Evolutionary conservation across 768 basidiomycete species (phyloP).

Genomic region (Leccinum disarticulatum): DNA sequence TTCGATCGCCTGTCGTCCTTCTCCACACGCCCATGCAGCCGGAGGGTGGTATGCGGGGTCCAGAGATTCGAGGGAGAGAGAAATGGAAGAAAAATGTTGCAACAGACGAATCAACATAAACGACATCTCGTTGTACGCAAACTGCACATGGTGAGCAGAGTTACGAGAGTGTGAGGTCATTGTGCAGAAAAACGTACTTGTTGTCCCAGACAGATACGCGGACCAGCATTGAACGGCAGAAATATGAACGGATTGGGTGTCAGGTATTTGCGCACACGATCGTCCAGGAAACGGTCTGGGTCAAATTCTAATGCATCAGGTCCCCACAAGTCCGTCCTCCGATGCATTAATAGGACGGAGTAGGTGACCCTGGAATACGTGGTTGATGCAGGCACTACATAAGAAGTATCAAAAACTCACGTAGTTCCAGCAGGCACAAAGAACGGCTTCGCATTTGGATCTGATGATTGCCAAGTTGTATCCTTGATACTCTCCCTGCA

Average conservation of each 20-base stretch:
- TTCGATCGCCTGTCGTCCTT: constrained; percentile 29
- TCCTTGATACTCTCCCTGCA: constrained; percentile 23
- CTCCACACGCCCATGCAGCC: constrained; percentile 23
- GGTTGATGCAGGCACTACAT: background rate
- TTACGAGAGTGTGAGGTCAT: background rate
- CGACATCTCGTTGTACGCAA: constrained; percentile 36
- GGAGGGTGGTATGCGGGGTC: constrained; percentile 28
- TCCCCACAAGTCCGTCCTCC: constrained; percentile 38
- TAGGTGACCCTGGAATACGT: constrained; percentile 23
- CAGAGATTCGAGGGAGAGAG: constrained; percentile 28
- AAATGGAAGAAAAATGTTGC: constrained; percentile 28
- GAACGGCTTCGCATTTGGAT: constrained; percentile 26
- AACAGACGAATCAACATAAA: constrained; percentile 33
- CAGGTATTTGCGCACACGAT: constrained; percentile 34
- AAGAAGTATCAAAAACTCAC: constrained; percentile 10
- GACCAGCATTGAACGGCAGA: constrained; percentile 43
- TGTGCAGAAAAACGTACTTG: constrained; percentile 26
- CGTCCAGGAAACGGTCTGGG: constrained; percentile 42
- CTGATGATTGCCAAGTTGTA: constrained; percentile 26
- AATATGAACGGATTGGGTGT: constrained; percentile 43
- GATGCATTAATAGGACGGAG: constrained; percentile 36
- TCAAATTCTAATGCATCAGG: constrained; percentile 39
- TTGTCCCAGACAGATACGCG: constrained; percentile 38
- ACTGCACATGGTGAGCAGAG: constrained; percentile 18
- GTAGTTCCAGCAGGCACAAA: constrained; percentile 27